Base-by-base conservation (phyloP, 176 grass and related monocot species). In the Bolboschoenus planiculmis region DNA sequence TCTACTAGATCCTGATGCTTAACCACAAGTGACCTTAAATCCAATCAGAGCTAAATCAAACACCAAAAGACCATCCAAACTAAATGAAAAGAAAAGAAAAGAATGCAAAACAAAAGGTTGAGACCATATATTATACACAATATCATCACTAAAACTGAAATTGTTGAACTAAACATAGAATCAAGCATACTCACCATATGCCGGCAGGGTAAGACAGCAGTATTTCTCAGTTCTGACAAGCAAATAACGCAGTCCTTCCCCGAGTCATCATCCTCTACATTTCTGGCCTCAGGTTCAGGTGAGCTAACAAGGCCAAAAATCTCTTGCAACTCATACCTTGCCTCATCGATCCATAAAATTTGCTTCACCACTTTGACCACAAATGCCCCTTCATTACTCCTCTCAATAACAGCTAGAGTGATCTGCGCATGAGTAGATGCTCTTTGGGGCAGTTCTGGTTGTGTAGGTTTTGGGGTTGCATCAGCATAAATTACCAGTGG, bases 231-330 rank as follows among this genome's bases (percentile, higher is more conserved):
- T 72, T 99, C 96, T 36, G 92, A 90, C 87, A 99, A 85, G 89
- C 96, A 99, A 79, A 99, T 95, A 50, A 99, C 96, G 72, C 96
- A 99, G 65, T 99, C 96, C 80, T 99, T 99, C 56, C 91, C 96
- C 39, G 39, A 42, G 35, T 91, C 96, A 72, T 85, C 79, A 65
- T 85, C 82, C 51, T 93, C 86, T 16, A 82, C 56, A 79, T 86
- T 40, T 4, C 53, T 72, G 35, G 90, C 84, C 85, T 90, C 86
- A 23, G 59, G 18, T 85, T 93, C 93, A 0, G 39, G 62, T 30
- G 90, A 90, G 85, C 83, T 95, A 33, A 85, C 90, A 68, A 95
- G 81, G 18, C 96, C 96, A 66, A 89, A 99, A 56, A 99, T 93
- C 79, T 95, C 96, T 89, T 91, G 91, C 57, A 99, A 83, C 16